Percentiles rank a stretch among this genome's conserved stretches.
Conservation (phyloP, 345 rosid genomes). For the Clarkia xantiana region DNA sequence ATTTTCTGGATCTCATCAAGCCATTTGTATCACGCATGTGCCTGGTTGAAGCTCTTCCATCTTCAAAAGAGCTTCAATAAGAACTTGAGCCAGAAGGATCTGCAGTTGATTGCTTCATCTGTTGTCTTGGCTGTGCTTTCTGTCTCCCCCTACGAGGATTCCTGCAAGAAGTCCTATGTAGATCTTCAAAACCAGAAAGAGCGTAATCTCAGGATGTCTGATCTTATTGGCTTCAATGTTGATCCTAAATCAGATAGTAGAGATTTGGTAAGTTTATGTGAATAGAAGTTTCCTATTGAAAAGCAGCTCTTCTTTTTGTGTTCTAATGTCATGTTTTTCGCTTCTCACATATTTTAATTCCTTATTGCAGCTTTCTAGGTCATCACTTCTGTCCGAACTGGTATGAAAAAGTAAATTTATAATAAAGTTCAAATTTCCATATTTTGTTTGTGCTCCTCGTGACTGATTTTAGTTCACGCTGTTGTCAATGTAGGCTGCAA, state of each 20-base stretch:
- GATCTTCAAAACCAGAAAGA: slow-evolving; percentile 84
- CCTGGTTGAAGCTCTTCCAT: slow-evolving; percentile 83
- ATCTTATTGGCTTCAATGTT: slow-evolving; percentile 83
- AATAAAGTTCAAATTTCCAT: no score
- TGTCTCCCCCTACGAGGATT: slow-evolving; percentile 56
- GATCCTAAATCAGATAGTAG: slow-evolving; percentile 73
- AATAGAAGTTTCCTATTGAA: not conserved
- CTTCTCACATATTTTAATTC: slow-evolving; percentile 6
- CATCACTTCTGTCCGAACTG: slow-evolving; percentile 75
- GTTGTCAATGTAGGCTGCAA: slow-evolving; percentile 33
- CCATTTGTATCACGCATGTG: slow-evolving; percentile 86
- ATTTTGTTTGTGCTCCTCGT: no score
- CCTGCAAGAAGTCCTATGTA: slow-evolving; percentile 51
- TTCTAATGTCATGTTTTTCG: no score
- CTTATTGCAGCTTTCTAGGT: slow-evolving; percentile 59
- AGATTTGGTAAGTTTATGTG: slow-evolving; percentile 47
- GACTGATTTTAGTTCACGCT: no score
- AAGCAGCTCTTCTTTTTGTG: not conserved
- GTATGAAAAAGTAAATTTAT: slow-evolving; percentile 24
- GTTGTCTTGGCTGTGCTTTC: slow-evolving; percentile 85
- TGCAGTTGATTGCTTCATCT: slow-evolving; percentile 83
- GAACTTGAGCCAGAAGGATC: slow-evolving; percentile 83
- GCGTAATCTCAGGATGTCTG: slow-evolving; percentile 79
- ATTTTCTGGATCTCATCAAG: slow-evolving; percentile 91
- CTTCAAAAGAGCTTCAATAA: slow-evolving; percentile 92